These are phyloP conservation scores for Fusarium virguliforme DNA, from an alignment of 2,329 filamentous ascomycete species.

Conservation along the genomic window DNA sequence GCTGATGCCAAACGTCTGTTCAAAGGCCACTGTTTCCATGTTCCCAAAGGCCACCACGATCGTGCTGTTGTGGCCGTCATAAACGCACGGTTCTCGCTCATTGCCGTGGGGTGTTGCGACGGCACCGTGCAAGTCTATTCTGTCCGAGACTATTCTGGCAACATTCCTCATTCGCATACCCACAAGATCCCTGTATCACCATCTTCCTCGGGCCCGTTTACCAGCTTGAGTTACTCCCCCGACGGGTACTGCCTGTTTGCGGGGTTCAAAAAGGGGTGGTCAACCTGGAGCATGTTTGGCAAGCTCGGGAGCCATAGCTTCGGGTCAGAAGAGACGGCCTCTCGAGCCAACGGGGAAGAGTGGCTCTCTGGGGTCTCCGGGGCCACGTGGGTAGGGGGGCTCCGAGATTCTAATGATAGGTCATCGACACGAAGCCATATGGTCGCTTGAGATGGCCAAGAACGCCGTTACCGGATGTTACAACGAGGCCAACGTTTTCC, in stretches of 20 bases:
- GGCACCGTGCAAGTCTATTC: constrained; percentile 91
- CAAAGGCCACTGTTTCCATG: constrained; percentile 92
- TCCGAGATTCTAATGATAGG: constrained; percentile 86
- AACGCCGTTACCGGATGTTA: constrained; percentile 95
- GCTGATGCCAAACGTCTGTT: constrained; percentile 79
- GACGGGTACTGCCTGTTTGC: constrained; percentile 97
- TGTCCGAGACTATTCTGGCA: constrained; percentile 92
- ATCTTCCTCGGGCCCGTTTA: constrained; percentile 78
- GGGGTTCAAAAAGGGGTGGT: constrained; percentile 93
- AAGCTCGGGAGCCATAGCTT: constrained; percentile 92
- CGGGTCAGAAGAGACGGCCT: constrained; percentile 75
- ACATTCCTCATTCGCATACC: constrained; percentile 88
- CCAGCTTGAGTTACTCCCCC: constrained; percentile 87
- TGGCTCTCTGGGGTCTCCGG: constrained; percentile 87
- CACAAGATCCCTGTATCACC: constrained; percentile 79
- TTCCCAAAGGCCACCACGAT: constrained; percentile 72
- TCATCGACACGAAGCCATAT: constrained; percentile 82
- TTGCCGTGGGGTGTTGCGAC: constrained; percentile 87
- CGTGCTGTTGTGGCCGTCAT: constrained; percentile 84
- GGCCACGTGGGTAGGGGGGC: constrained; percentile 89
- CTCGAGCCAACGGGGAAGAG: constrained; percentile 79
- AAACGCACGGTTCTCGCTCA: constrained; percentile 94
- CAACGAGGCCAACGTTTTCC: constrained; percentile 89
- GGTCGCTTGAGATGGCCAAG: constrained; percentile 91
- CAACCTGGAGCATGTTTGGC: constrained; percentile 97